Percentiles rank a stretch among this genome's conserved stretches.
phyloP scores from a whole-genome alignment of 495 filamentous ascomycete genomes.

The Poronia punctata region DNA sequence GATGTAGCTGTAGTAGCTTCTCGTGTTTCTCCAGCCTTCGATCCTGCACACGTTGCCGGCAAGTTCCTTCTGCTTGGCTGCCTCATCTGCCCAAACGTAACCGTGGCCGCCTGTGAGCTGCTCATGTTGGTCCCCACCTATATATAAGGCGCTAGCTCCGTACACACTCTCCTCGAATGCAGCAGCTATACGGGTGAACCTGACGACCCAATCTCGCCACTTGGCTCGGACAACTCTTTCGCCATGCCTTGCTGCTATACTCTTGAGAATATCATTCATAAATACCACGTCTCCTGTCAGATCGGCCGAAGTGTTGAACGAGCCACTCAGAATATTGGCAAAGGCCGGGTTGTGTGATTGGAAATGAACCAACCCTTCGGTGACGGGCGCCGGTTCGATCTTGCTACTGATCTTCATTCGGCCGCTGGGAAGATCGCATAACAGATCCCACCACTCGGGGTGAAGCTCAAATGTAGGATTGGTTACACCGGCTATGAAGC shows the following conservation, averaged over 20 bases:
- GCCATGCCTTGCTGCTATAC: slow-evolving; percentile 78
- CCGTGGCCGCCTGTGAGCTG: slow-evolving; percentile 69
- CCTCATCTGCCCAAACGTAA: slow-evolving; percentile 87
- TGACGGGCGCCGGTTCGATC: slow-evolving; percentile 68
- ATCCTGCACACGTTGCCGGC: slow-evolving; percentile 84
- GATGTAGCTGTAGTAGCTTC: slow-evolving; percentile 92
- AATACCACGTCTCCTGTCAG: slow-evolving; percentile 85
- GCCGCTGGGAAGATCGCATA: slow-evolving; percentile 88
- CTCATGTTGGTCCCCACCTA: slow-evolving; percentile 67
- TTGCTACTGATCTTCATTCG: slow-evolving; percentile 86
- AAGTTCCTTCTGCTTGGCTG: slow-evolving; percentile 72
- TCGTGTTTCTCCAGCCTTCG: slow-evolving; percentile 90
- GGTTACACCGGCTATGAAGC: slow-evolving; percentile 96
- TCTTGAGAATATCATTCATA: slow-evolving; percentile 75
- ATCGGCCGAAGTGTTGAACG: slow-evolving; percentile 45
- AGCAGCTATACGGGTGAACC: slow-evolving; percentile 85
- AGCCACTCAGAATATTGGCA: slow-evolving; percentile 38
- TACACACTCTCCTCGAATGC: slow-evolving; percentile 95
- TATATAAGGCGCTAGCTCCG: slow-evolving; percentile 82
- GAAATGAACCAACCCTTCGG: slow-evolving; percentile 77
- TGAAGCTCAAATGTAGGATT: slow-evolving; percentile 95
- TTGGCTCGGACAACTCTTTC: slow-evolving; percentile 85
- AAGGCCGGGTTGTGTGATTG: slow-evolving; percentile 66
- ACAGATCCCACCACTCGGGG: slow-evolving; percentile 95
- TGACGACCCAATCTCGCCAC: slow-evolving; percentile 82